Conservation (phyloP, 208 protist genomes). For the Leishmania mexicana region DNA sequence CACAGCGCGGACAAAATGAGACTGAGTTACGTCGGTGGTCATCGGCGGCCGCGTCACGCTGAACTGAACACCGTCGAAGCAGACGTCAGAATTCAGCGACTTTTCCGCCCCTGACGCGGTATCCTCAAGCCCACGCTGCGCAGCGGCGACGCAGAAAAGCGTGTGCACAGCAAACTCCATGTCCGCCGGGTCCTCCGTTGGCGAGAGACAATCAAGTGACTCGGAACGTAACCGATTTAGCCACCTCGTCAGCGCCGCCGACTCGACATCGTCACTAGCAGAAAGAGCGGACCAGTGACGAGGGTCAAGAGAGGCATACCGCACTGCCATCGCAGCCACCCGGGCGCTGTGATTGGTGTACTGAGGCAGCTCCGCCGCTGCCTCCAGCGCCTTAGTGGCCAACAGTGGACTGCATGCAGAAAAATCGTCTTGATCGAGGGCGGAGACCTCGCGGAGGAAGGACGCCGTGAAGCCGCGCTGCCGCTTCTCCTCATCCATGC, state of each 20-base stretch:
- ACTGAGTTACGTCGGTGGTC: not conserved
- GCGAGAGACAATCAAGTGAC: constrained; percentile 17
- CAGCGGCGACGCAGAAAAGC: constrained; percentile 26
- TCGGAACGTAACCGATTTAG: constrained; percentile 21
- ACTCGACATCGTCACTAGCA: constrained; percentile 4
- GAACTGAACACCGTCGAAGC: not conserved
- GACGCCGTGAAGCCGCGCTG: constrained; percentile 15
- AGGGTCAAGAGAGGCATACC: constrained; percentile 19
- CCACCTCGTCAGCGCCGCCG: constrained; percentile 16
- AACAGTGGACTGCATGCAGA: constrained; percentile 13
- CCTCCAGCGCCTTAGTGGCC: constrained; percentile 22
- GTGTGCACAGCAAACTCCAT: constrained; percentile 23
- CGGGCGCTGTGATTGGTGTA: constrained; percentile 26
- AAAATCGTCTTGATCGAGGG: constrained; percentile 2
- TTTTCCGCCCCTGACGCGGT: not conserved
- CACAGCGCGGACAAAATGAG: constrained; percentile 8
- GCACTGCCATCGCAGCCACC: constrained; percentile 16
- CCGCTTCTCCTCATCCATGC: constrained; percentile 4
- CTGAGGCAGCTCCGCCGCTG: constrained; percentile 15
- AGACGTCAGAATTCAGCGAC: not conserved
- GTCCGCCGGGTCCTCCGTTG: constrained; percentile 11
- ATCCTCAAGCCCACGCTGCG: constrained; percentile 28
- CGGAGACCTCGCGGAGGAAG: constrained; percentile 22
- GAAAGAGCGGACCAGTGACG: constrained; percentile 14
- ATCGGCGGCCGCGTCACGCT: not conserved